Evolutionary conservation across 495 filamentous ascomycete species (phyloP).

Genomic region (Venustampulla echinocandica): DNA sequence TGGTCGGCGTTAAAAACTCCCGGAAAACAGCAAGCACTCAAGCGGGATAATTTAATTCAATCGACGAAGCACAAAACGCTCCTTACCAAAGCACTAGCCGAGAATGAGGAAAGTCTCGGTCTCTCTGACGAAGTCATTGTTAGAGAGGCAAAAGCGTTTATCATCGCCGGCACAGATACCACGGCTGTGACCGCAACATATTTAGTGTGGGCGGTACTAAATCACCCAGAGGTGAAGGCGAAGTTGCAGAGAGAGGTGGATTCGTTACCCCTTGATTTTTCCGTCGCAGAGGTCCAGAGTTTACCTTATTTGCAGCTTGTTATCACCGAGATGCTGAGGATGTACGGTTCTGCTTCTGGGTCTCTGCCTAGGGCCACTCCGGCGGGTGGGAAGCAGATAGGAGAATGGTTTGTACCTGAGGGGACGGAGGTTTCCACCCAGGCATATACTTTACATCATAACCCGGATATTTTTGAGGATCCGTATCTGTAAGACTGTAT

Average conservation of each 20-base stretch:
- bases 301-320: background rate
- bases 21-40: background rate
- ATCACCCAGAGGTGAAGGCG: background rate
- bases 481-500: too few relatives aligned
- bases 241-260: background rate
- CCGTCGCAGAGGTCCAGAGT: background rate
- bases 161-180: background rate
- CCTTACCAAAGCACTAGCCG: background rate
- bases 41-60: background rate
- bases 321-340: background rate
- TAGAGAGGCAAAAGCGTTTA: background rate
- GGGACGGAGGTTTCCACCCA: background rate
- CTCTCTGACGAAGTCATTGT: background rate
- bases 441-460: background rate
- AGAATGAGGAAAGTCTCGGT: background rate
- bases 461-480: background rate
- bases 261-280: background rate
- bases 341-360: background rate
- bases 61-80: background rate
- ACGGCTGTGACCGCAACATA: background rate
- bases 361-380: background rate
- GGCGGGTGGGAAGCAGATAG: background rate
- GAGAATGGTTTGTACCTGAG: background rate
- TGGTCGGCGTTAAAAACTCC: too few relatives aligned
- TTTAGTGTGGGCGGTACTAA: background rate